Evolutionary conservation across 345 rosid genomes (phyloP).

Genomic region (Citrus cavaleriei): DNA sequence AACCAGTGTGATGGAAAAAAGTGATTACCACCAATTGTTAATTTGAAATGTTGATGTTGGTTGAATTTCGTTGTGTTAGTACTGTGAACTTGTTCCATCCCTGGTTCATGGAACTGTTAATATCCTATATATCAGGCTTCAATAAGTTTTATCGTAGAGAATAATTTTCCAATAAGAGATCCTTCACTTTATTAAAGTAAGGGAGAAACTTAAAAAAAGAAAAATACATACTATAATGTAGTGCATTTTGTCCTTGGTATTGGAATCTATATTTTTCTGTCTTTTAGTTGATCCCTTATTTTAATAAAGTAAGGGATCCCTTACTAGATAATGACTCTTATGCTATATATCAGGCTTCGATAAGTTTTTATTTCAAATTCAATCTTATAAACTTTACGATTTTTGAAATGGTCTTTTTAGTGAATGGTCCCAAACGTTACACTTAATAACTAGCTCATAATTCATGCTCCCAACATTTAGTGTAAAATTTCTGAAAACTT

Average conservation of each 20-base stretch:
- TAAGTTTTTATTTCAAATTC: not conserved
- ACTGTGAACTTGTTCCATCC: not conserved
- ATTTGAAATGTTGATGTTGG: not conserved
- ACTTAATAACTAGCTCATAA: not conserved
- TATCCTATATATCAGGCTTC: not conserved
- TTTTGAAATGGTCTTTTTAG: not conserved
- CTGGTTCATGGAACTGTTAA: not conserved
- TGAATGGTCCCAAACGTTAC: too few relatives aligned
- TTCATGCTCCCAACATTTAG: not conserved
- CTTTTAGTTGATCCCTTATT: too few relatives aligned
- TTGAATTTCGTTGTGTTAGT: not conserved
- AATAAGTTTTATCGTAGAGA: too few relatives aligned
- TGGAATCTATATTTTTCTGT: too few relatives aligned
- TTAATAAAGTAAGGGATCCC: too few relatives aligned
- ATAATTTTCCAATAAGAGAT: too few relatives aligned
- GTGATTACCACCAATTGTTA: not conserved
- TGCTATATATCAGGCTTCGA: not conserved
- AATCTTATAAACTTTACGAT: not conserved
- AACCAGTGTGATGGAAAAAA: not conserved
- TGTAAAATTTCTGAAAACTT: not conserved
- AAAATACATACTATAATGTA: too few relatives aligned
- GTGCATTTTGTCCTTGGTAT: too few relatives aligned
- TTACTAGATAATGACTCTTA: too few relatives aligned
- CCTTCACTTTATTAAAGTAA: too few relatives aligned
- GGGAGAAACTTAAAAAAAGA: too few relatives aligned